These are phyloP conservation scores for Penicillium flavigenum DNA, from an alignment of 495 filamentous ascomycete genomes.

Conservation along the genomic window DNA sequence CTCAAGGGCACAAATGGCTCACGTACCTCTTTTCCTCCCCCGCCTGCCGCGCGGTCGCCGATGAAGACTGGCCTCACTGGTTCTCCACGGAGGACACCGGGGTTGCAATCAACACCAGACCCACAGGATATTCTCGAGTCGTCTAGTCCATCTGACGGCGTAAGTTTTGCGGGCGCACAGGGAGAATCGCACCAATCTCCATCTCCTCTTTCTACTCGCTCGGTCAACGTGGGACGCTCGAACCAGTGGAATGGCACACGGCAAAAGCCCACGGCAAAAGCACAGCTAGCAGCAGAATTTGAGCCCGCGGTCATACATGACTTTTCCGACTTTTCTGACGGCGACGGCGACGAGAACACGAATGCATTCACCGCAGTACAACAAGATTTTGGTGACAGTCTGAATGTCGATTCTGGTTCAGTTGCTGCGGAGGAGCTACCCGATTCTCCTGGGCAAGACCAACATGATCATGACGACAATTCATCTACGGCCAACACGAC, in stretches of 20 bases:
- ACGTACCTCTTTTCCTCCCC: constrained; percentile 34
- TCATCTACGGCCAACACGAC: constrained; percentile 18
- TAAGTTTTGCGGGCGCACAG: constrained; percentile 22
- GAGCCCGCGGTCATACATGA: constrained; percentile 20
- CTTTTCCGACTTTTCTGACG: constrained; percentile 43
- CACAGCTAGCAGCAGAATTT: constrained; percentile 31
- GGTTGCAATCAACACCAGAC: constrained; percentile 42
- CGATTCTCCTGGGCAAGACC: constrained; percentile 55
- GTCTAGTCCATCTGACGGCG: constrained; percentile 43
- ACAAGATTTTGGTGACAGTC: constrained; percentile 30
- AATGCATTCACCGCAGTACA: constrained; percentile 32
- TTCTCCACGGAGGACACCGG: constrained; percentile 45
- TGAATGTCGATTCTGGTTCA: constrained; percentile 23
- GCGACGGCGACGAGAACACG: constrained; percentile 41
- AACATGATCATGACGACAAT: constrained; percentile 58
- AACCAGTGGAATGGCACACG: constrained; percentile 44
- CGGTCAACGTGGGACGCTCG: constrained; percentile 35
- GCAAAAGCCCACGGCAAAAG: constrained; percentile 37
- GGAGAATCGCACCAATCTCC: constrained; percentile 30
- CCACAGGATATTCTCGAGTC: constrained; percentile 33
- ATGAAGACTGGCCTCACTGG: constrained; percentile 44
- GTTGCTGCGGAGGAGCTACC: constrained; percentile 21
- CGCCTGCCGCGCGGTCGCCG: constrained; percentile 44
- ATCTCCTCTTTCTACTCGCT: constrained; percentile 39
- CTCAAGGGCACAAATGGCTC: constrained; percentile 33